Conservation (phyloP, 1,284 basidiomycete species). For the Limonomyces culmigenus region DNA sequence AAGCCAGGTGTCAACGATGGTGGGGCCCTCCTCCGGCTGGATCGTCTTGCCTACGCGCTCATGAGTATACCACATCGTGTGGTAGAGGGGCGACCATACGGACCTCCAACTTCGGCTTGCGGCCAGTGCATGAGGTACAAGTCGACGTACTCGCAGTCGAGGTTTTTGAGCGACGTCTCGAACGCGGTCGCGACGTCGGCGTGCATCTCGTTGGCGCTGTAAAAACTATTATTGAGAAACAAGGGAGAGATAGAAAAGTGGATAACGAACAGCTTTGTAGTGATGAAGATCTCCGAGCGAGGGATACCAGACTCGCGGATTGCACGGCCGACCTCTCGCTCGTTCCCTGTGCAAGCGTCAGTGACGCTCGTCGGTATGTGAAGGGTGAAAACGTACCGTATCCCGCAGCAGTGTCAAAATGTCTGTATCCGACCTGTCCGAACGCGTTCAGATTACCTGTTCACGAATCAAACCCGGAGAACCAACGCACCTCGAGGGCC, state of each 20-base stretch:
- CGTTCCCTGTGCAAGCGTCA: constrained; percentile 18
- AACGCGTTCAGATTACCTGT: constrained; percentile 1
- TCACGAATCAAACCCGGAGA: constrained; percentile 10
- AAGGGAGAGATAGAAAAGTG: no score
- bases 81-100: constrained; percentile 8
- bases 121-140: constrained; percentile 57
- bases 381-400: constrained; percentile 7
- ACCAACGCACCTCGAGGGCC: constrained; percentile 15
- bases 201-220: no score
- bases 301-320: constrained; percentile 27
- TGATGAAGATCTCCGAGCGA: constrained; percentile 31
- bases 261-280: constrained; percentile 30
- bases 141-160: constrained; percentile 53
- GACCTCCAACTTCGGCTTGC: constrained; percentile 15
- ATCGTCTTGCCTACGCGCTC: constrained; percentile 28
- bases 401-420: constrained; percentile 18
- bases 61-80: constrained; percentile 4
- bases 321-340: constrained; percentile 29
- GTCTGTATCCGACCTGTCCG: constrained; percentile 18
- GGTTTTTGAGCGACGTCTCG: constrained; percentile 26
- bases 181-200: no score
- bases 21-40: constrained; percentile 53
- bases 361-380: constrained; percentile 9
- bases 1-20: constrained; percentile 39
- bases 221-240: no score